Conservation (phyloP, 768 basidiomycete species). For the Lentinula edodes region DNA sequence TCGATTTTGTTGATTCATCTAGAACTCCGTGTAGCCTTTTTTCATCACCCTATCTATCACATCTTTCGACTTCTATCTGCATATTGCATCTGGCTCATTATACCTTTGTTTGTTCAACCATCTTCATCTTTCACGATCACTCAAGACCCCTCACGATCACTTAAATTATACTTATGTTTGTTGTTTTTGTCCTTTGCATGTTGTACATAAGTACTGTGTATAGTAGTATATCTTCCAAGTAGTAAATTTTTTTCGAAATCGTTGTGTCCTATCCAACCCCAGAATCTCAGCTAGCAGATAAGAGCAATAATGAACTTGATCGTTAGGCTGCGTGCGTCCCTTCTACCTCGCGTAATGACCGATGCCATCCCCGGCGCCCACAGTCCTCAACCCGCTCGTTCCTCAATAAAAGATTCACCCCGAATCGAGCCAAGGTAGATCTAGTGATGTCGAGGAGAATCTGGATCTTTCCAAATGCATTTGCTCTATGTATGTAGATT, state of each 20-base stretch:
- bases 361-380: no score
- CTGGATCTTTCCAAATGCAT: neutral
- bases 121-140: neutral
- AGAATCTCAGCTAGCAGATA: no score
- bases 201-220: neutral
- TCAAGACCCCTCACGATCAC: neutral
- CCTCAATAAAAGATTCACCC: no score
- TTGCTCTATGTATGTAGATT: neutral
- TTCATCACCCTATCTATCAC: constrained; percentile 10
- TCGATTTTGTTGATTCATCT: neutral
- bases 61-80: neutral
- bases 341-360: no score
- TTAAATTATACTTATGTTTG: neutral
- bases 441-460: neutral
- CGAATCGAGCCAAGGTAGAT: neutral
- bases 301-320: no score
- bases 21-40: neutral
- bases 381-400: no score
- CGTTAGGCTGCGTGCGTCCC: no score
- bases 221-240: neutral
- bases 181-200: neutral
- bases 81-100: neutral
- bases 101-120: constrained; percentile 3
- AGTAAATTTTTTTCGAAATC: neutral
- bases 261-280: no score